Evolutionary conservation across 1,284 basidiomycete genomes (phyloP).

Genomic region (Xerocomus amazonicus): DNA sequence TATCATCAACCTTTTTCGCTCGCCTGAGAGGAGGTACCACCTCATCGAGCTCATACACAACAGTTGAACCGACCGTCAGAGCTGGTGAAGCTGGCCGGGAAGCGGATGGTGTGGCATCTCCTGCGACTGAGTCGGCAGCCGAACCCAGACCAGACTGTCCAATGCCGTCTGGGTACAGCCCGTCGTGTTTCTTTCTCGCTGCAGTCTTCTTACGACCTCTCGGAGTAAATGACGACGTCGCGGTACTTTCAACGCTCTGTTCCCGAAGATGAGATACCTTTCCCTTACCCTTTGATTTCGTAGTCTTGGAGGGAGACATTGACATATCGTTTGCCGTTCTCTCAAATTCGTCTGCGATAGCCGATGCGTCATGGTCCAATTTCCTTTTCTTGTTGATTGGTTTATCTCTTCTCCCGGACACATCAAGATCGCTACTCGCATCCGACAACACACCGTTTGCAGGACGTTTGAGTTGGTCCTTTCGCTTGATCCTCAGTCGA

Average conservation of each 20-base stretch:
- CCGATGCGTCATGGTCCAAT: constrained; percentile 36
- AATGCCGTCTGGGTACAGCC: constrained; percentile 39
- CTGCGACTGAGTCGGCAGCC: constrained; percentile 52
- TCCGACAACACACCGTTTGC: constrained; percentile 49
- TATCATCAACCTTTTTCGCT: constrained; percentile 72
- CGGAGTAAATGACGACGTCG: constrained; percentile 31
- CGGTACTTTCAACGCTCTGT: constrained; percentile 42
- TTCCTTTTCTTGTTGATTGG: constrained; percentile 51
- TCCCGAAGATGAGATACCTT: constrained; percentile 41
- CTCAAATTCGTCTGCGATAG: constrained; percentile 43
- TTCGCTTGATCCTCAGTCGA: constrained; percentile 34
- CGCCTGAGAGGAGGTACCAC: constrained; percentile 62
- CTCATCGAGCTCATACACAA: constrained; percentile 72
- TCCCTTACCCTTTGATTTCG: constrained; percentile 40
- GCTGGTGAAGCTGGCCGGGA: constrained; percentile 64
- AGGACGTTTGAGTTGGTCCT: constrained; percentile 44
- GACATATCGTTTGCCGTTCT: constrained; percentile 33
- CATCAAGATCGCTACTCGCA: constrained; percentile 49
- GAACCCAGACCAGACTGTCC: constrained; percentile 53
- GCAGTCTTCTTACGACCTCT: constrained; percentile 41
- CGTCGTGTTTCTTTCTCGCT: constrained; percentile 46
- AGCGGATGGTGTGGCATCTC: constrained; percentile 52
- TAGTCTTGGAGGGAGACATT: constrained; percentile 21
- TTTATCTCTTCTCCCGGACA: constrained; percentile 27
- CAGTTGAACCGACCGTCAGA: constrained; percentile 47